Base-by-base conservation (phyloP, 768 basidiomycete species). In the Royoungia palumana region DNA sequence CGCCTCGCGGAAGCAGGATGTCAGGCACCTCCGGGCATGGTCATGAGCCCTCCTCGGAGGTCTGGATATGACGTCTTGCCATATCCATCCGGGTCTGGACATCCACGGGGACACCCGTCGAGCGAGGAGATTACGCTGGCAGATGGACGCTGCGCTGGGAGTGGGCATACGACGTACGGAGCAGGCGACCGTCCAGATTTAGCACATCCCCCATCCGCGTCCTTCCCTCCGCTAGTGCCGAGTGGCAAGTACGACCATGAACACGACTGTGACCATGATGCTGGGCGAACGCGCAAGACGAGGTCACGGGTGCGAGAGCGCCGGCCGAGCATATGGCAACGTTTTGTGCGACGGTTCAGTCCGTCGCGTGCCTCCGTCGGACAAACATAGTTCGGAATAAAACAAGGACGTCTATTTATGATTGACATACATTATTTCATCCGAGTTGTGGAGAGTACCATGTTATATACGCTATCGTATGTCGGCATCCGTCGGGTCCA, bases 1-100 rank as follows among this genome's bases (percentile, higher is more conserved):
- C 57, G 55, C 60, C 63, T 59, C 47, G 44, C 53, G 54, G 62
- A 65, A 10, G 50, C 50, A 47, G 63, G 57, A 42, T 48, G 53
- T 53, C 63, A 61, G 58, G 62, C 39, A 64, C 61, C 42, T 12
- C 14, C 48, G 12, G 28, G 41, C 5, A 49, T 52, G 47, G 34
- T 32, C 24, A 48, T 35, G 41, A 55, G 17, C 22, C 27, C 53
- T 47, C 53, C 60, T 52, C 52, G 63, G 49, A 54, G 52, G 41
- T 27, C 57, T 50, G 52, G 44, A 7, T 54, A 50, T 45, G 62
- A 54, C 25, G 35, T 36, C 39, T 43, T 49, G 22, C 11, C 47
- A 21, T 51, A 53, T 25, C 21, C 40, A 1, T 21, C 39, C 39
- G 52, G 11, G 25, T 16, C 43, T 46, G 44, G 30, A 32, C 30